Base-by-base conservation (phyloP, 371 early-diverging fungal genomes). In the Phascolomyces articulosus region DNA sequence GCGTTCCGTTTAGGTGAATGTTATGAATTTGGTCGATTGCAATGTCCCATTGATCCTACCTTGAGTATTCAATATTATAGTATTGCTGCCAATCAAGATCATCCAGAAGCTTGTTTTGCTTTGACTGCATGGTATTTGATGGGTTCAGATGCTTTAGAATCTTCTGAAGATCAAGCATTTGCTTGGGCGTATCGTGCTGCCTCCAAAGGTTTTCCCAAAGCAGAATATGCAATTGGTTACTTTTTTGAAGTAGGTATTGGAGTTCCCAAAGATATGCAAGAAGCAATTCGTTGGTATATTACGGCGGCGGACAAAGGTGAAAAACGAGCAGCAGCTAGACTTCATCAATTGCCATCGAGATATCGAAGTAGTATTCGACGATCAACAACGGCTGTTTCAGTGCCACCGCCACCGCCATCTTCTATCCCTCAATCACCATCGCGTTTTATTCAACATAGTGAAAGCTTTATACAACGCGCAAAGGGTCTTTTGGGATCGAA, bases 41-140 rank as follows among this genome's bases (percentile, higher is more conserved):
- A 79, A 16, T 89, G 91, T 31, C 72, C 79, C 0, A 62, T 78
- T n/a, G 91, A 96, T 73, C 87, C 95, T 1, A 73, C 76, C 47
- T 66, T 88, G 4, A 91, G 92, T 6, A 87, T 96, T 40, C 87
- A 83, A 23, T 92, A 85, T 65, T 96, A 95, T 70, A 83, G 84
- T 58, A 79, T 87, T 18, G 97, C 98, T 0, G 96, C 97, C 2
- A 87, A 93, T 55, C 91, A 92, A 55, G 93, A 91, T 29, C 90
- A 98, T 64, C 89, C 93, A 4, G 95, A 96, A 55, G 95, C 98
- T 23, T 92, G 95, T 78, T 90, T 98, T 74, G 95, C 95, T 2
- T 80, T 99, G 28, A 90, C 95, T 21, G 95, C 95, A 3, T 98
- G 98, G 97, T 97, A 96, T 68, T 74, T 98, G n/a, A 93, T 95